Evolutionary conservation across 768 basidiomycete genomes (phyloP).

Genomic region (Lactifluus pinguis): DNA sequence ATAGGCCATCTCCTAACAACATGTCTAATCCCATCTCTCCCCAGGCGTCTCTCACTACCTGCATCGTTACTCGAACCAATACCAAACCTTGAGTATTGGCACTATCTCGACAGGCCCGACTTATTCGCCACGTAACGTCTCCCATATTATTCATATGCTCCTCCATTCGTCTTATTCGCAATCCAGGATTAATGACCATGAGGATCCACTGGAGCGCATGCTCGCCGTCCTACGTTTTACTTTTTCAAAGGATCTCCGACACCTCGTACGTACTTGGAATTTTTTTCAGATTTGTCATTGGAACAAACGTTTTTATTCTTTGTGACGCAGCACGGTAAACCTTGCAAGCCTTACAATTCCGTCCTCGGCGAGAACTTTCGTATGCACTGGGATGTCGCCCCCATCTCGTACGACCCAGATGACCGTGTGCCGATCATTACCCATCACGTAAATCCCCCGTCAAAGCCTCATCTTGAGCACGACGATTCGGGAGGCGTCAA

Average conservation of each 20-base stretch:
- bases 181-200: slow-evolving; percentile 80
- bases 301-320: too few relatives aligned
- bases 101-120: slow-evolving; percentile 86
- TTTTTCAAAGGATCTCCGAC: slow-evolving; percentile 92
- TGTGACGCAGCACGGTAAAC: slow-evolving; percentile 62
- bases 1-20: background rate
- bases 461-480: slow-evolving; percentile 16
- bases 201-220: slow-evolving; percentile 92
- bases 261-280: slow-evolving; percentile 47
- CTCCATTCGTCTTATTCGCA: background rate
- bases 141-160: background rate
- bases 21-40: slow-evolving; percentile 1
- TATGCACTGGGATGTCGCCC: slow-evolving; percentile 75
- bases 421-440: slow-evolving; percentile 38
- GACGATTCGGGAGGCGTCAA: slow-evolving; percentile 41
- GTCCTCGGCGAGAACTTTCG: slow-evolving; percentile 87
- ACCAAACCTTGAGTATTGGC: slow-evolving; percentile 96
- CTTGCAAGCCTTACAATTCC: slow-evolving; percentile 90
- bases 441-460: slow-evolving; percentile 28
- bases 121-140: slow-evolving; percentile 75
- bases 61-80: slow-evolving; percentile 90
- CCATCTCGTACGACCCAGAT: slow-evolving; percentile 44
- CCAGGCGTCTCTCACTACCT: slow-evolving; percentile 84
- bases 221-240: slow-evolving; percentile 82
- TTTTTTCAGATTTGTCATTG: background rate